phyloP scores from a whole-genome alignment of 2,329 filamentous ascomycete species.

The Apiospora aurea region DNA sequence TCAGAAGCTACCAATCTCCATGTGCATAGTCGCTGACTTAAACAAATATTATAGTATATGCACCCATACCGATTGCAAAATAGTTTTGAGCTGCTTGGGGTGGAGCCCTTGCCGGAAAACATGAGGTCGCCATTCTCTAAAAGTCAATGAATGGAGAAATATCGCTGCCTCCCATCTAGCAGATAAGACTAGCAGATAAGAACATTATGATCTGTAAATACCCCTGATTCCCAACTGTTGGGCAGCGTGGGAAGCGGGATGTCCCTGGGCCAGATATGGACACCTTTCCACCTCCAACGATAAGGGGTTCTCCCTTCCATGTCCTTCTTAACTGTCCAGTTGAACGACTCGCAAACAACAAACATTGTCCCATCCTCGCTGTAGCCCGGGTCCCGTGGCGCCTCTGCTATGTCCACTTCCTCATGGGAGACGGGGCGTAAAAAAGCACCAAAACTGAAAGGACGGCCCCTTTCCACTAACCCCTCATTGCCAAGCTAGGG shows the following conservation, averaged over 20 bases:
- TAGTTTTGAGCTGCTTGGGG: no score
- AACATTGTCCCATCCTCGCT: not conserved
- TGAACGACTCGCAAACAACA: not conserved
- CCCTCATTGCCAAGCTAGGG: no score
- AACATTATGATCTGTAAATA: not conserved
- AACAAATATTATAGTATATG: no score
- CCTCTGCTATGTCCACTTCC: not conserved
- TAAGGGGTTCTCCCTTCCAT: not conserved
- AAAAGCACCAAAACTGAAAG: not conserved
- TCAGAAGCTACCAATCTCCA: no score
- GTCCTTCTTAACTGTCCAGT: not conserved
- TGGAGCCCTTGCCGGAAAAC: no score
- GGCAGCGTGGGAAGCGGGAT: not conserved
- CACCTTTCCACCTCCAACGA: not conserved
- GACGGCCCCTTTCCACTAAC: no score
- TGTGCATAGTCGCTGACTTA: no score
- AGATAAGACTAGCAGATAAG: not conserved
- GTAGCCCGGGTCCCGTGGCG: not conserved
- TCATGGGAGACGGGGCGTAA: not conserved
- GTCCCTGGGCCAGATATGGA: not conserved
- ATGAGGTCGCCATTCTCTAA: no score
- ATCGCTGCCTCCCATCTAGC: no score
- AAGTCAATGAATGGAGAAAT: no score
- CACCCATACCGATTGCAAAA: no score
- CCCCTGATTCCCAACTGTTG: not conserved